Conservation (phyloP, 305 asterid species). For the Salvia sclarea region DNA sequence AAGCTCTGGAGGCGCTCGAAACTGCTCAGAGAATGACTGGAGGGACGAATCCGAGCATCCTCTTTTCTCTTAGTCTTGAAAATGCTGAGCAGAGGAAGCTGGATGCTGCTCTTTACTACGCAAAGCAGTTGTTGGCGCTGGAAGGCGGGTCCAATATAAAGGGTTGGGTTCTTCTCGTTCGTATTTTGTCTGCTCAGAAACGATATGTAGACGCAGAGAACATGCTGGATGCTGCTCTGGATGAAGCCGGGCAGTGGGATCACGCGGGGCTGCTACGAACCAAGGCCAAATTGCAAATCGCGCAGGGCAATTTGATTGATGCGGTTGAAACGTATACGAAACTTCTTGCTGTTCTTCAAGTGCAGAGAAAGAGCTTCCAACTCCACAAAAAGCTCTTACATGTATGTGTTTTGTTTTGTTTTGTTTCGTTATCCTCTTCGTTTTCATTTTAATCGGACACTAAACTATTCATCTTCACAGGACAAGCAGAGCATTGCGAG, state of each 20-base stretch:
- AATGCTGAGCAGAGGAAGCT: slow-evolving; percentile 88
- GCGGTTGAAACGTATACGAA: slow-evolving; percentile 72
- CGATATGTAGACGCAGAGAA: slow-evolving; percentile 72
- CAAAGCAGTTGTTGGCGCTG: slow-evolving; percentile 59
- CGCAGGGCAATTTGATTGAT: slow-evolving; percentile 57
- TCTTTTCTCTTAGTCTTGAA: slow-evolving; percentile 70
- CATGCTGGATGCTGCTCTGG: slow-evolving; percentile 78
- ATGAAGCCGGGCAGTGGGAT: slow-evolving; percentile 90
- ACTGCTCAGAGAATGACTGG: slow-evolving; percentile 50
- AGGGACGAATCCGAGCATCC: slow-evolving; percentile 46
- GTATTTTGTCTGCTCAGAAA: slow-evolving; percentile 83
- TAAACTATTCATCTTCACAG: slow-evolving; percentile 40
- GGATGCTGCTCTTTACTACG: slow-evolving; percentile 72
- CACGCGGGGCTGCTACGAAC: slow-evolving; percentile 73
- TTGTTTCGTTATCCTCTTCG: too few relatives aligned
- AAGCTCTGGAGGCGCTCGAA: slow-evolving; percentile 74
- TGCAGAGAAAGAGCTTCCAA: slow-evolving; percentile 63
- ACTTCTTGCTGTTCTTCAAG: slow-evolving; percentile 88
- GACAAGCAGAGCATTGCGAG: slow-evolving; percentile 44
- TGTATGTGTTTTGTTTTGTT: slow-evolving; percentile 38
- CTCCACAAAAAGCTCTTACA: slow-evolving; percentile 46
- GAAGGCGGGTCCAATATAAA: slow-evolving; percentile 66
- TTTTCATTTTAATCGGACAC: too few relatives aligned
- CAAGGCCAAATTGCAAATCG: slow-evolving; percentile 81
- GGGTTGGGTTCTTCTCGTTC: slow-evolving; percentile 89